Evolutionary conservation across 2,329 filamentous ascomycete genomes (phyloP).

Genomic region (Purpureocillium takamizusanense): DNA sequence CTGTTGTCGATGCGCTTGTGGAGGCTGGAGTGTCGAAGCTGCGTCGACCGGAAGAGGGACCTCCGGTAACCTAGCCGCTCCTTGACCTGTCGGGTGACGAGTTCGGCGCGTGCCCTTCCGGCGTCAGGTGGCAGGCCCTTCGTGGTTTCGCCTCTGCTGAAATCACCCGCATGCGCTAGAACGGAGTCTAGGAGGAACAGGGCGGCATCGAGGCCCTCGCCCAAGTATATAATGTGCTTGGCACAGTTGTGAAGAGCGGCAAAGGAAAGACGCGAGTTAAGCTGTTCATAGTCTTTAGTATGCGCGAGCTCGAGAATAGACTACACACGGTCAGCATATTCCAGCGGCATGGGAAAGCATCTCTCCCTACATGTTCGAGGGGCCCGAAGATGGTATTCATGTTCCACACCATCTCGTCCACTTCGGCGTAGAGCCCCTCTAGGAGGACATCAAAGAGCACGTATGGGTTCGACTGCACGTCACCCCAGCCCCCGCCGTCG

Average conservation of each 20-base stretch:
- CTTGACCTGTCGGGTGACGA: constrained; percentile 13
- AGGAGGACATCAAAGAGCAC: constrained; percentile 19
- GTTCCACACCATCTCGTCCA: constrained; percentile 19
- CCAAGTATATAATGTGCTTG: constrained; percentile 19
- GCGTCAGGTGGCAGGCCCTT: too few species aligned
- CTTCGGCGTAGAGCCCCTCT: constrained; percentile 16
- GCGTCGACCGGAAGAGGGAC: constrained; percentile 24
- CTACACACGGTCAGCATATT: constrained; percentile 4
- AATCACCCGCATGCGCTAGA: constrained; percentile 1
- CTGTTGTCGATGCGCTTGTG: constrained; percentile 24
- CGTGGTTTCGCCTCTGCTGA: constrained; percentile 7
- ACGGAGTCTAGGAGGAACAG: constrained; percentile 13
- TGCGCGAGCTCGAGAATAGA: constrained; percentile 16
- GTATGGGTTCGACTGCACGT: constrained; percentile 14
- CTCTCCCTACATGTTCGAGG: constrained; percentile 15
- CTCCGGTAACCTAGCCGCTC: constrained; percentile 20
- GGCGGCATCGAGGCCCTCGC: constrained; percentile 18
- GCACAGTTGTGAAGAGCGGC: constrained; percentile 18
- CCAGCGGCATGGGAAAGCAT: not conserved
- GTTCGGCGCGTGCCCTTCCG: too few species aligned
- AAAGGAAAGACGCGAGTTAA: constrained; percentile 16
- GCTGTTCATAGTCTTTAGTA: constrained; percentile 1
- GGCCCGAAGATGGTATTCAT: constrained; percentile 19
- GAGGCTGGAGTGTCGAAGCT: constrained; percentile 22
- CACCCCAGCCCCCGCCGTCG: constrained; percentile 12